Evolutionary conservation across 2,329 filamentous ascomycete species (phyloP).

Genomic region (Aspergillus unguis): DNA sequence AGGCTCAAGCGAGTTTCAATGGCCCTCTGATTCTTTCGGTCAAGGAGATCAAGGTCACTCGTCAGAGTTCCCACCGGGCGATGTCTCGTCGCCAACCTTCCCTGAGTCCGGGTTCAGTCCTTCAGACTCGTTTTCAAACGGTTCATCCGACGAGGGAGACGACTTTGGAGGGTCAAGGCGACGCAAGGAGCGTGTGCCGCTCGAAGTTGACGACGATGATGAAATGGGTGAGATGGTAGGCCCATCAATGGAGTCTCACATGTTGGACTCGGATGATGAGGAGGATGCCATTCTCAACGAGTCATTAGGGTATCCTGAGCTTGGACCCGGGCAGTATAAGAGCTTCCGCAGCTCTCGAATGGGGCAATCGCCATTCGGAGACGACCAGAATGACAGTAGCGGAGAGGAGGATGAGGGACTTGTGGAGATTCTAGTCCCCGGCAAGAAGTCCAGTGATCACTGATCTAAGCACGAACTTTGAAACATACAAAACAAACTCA

Average conservation of each 20-base stretch:
- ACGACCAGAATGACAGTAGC: slow-evolving; percentile 45
- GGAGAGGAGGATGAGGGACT: slow-evolving; percentile 44
- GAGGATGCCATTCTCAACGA: slow-evolving; percentile 58
- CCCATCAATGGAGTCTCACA: slow-evolving; percentile 43
- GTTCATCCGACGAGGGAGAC: slow-evolving; percentile 43
- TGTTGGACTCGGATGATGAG: slow-evolving; percentile 51
- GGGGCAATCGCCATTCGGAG: slow-evolving; percentile 32
- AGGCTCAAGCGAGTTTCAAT: slow-evolving; percentile 27
- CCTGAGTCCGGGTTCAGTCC: slow-evolving; percentile 40
- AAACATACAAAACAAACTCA: not conserved
- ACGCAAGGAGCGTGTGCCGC: slow-evolving; percentile 49
- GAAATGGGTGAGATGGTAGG: slow-evolving; percentile 50
- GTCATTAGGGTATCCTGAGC: slow-evolving; percentile 67
- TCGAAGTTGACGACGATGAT: slow-evolving; percentile 56
- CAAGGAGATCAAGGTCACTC: slow-evolving; percentile 33
- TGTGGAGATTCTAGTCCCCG: slow-evolving; percentile 46
- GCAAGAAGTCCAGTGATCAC: slow-evolving; percentile 30
- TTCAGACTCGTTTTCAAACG: slow-evolving; percentile 38
- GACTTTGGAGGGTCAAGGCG: slow-evolving; percentile 36
- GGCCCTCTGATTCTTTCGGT: slow-evolving; percentile 38
- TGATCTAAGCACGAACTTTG: too few relatives aligned
- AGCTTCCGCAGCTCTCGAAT: slow-evolving; percentile 42
- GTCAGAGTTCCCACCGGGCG: slow-evolving; percentile 28
- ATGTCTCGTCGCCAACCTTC: slow-evolving; percentile 35
- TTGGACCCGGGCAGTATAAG: slow-evolving; percentile 44